These are phyloP conservation scores for Pseudogymnoascus sp. DNA, from an alignment of 2,329 filamentous ascomycete genomes.

Conservation along the genomic window DNA sequence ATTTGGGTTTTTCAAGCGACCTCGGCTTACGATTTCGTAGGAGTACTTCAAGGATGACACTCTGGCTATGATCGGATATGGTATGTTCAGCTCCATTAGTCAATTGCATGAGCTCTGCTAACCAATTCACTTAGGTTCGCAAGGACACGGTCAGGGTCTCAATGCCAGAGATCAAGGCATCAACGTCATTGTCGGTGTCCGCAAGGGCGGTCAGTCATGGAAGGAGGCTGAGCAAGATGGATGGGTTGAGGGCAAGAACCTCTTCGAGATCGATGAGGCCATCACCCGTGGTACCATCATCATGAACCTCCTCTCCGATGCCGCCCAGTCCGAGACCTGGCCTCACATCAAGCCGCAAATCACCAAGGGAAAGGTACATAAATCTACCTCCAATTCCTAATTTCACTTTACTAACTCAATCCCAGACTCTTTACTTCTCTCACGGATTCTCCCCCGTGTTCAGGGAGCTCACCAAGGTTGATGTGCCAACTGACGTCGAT, in stretches of 20 bases:
- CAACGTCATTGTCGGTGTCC: conserved; percentile 97
- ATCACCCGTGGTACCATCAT: conserved; percentile 88
- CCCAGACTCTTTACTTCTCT: conserved; percentile 98
- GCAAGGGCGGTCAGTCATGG: conserved; percentile 97
- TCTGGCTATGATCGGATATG: conserved; percentile 97
- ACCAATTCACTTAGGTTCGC: conserved; percentile 45
- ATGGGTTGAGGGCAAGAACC: conserved; percentile 97
- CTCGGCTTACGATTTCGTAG: conserved; percentile 38
- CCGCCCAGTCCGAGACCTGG: conserved; percentile 98
- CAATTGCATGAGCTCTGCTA: not conserved
- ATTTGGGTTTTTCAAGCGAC: conserved; percentile 10
- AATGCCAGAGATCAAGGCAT: conserved; percentile 99
- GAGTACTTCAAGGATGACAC: conserved; percentile 99
- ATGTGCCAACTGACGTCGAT: conserved; percentile 90
- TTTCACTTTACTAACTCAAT: conserved; percentile 14
- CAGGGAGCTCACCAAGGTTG: conserved; percentile 98
- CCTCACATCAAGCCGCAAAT: conserved; percentile 95
- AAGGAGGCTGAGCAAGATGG: conserved; percentile 95
- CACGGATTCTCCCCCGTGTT: conserved; percentile 99
- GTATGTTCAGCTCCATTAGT: conserved; percentile 25
- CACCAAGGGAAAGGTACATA: conserved; percentile 88
- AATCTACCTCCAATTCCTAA: not conserved
- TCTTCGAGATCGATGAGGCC: conserved; percentile 96
- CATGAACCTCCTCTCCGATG: conserved; percentile 99
- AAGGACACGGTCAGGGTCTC: conserved; percentile 97